These are phyloP conservation scores for Carex arenaria DNA, from an alignment of 202 grass and related monocot species.

Conservation along the genomic window DNA sequence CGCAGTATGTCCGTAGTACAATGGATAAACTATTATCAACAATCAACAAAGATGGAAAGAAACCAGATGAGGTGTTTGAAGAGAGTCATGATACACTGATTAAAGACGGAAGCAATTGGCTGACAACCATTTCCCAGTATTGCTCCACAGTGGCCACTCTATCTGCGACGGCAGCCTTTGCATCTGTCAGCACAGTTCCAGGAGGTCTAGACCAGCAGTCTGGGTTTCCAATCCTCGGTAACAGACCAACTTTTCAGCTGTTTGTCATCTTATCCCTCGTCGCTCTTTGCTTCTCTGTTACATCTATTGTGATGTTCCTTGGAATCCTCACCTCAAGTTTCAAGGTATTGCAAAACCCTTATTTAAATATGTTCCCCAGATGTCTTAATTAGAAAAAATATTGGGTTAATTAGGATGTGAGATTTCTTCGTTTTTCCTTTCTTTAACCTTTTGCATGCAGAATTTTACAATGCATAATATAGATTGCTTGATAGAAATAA, in stretches of 20 bases:
- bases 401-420: no score
- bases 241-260: background rate
- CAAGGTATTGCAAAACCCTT: background rate
- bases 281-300: slow-evolving; percentile 16
- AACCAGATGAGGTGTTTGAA: background rate
- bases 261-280: background rate
- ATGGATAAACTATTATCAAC: no score
- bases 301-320: slow-evolving; percentile 25
- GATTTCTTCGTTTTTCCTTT: no score
- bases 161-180: slow-evolving; percentile 1
- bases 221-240: slow-evolving; percentile 4
- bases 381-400: no score
- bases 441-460: no score
- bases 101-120: slow-evolving; percentile 9
- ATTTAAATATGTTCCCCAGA: no score
- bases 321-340: slow-evolving; percentile 18
- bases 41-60: background rate
- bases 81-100: background rate
- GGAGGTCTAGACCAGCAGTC: background rate
- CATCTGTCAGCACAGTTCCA: slow-evolving; percentile 12
- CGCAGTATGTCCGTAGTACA: background rate
- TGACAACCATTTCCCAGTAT: slow-evolving; percentile 9
- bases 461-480: no score
- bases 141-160: slow-evolving; percentile 20
- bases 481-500: no score